phyloP scores from a whole-genome alignment of 176 grass and related monocot species.

The Saccharum spontaneum region DNA sequence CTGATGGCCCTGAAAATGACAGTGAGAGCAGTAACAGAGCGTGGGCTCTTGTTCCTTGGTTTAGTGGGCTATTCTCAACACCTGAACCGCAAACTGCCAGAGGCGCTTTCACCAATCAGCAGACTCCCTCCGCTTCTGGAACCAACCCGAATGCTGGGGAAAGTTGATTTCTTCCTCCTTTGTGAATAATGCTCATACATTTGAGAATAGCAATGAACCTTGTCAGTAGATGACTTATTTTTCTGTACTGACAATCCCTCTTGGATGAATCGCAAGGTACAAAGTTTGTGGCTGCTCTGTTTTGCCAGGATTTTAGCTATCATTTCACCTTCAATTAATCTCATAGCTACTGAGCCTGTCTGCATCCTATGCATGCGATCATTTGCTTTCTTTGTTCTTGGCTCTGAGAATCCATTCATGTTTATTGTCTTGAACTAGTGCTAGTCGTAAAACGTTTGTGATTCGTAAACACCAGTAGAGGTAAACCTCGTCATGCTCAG shows the following conservation, averaged over 20 bases:
- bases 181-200: slow-evolving; percentile 43
- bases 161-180: slow-evolving; percentile 38
- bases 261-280: slow-evolving; percentile 32
- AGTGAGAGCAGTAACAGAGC: slow-evolving; percentile 54
- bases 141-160: slow-evolving; percentile 39
- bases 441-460: background rate
- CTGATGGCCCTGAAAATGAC: slow-evolving; percentile 28
- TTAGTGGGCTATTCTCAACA: slow-evolving; percentile 61
- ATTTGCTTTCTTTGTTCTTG: background rate
- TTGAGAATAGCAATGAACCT: slow-evolving; percentile 23
- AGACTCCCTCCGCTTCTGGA: slow-evolving; percentile 40
- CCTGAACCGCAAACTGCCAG: slow-evolving; percentile 45
- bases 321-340: slow-evolving; percentile 15
- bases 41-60: slow-evolving; percentile 72
- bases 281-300: slow-evolving; percentile 31
- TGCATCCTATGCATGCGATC: background rate
- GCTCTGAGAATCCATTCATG: background rate
- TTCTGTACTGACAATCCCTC: slow-evolving; percentile 23
- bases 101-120: slow-evolving; percentile 35
- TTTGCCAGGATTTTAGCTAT: slow-evolving; percentile 24
- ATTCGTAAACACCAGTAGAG: background rate
- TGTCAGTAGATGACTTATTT: slow-evolving; percentile 14
- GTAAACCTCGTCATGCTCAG: background rate
- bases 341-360: slow-evolving; percentile 5
- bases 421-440: background rate